phyloP scores from a whole-genome alignment of 2,329 filamentous ascomycete species.

The Aspergillus arachidicola region DNA sequence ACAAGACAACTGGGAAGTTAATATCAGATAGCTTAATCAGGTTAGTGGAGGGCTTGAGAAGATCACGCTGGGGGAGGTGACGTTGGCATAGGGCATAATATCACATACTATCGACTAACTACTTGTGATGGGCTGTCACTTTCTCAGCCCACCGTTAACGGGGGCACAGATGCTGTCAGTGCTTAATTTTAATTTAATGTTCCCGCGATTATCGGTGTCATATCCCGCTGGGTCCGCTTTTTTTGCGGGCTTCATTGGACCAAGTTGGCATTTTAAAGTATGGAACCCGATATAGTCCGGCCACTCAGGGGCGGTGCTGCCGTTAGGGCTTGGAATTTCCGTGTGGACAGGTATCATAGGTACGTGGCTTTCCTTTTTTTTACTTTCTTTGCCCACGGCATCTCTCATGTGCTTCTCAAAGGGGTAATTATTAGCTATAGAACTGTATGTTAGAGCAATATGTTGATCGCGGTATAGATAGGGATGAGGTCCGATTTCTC shows the following conservation, averaged over 20 bases:
- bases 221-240: not conserved
- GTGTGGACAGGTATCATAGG: not conserved
- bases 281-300: conserved; percentile 7
- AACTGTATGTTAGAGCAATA: not conserved
- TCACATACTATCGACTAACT: not conserved
- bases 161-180: not conserved
- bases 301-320: not conserved
- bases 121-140: not conserved
- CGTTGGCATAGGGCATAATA: not conserved
- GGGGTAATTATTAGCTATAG: not conserved
- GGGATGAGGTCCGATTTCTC: not conserved
- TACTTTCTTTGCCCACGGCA: not conserved
- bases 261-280: not conserved
- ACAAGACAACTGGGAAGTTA: too few species aligned
- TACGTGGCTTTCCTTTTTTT: not conserved
- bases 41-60: too few species aligned
- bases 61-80: not conserved
- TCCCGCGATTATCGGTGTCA: conserved; percentile 2
- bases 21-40: too few species aligned
- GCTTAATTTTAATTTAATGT: conserved; percentile 2
- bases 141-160: not conserved
- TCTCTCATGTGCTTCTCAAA: not conserved
- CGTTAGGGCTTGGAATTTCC: not conserved
- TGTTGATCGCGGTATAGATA: conserved; percentile 1
- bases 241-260: not conserved